Conservation (phyloP, 2,329 filamentous ascomycete species). For the Neonectria magnoliae region DNA sequence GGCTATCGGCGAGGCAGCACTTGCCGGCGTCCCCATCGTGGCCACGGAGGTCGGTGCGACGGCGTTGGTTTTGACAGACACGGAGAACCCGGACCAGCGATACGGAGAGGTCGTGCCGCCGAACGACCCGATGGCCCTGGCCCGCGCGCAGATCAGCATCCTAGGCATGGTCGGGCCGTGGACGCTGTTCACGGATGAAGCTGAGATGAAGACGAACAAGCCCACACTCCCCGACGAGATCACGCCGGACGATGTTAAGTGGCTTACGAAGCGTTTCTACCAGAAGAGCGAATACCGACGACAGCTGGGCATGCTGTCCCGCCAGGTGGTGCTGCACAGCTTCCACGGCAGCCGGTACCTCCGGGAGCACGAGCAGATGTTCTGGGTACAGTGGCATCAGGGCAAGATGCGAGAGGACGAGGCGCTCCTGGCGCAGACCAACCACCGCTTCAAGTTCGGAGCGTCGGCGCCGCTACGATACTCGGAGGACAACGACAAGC, state of each 20-base stretch:
- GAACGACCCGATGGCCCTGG: conserved; percentile 31
- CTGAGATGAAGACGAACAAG: conserved; percentile 1
- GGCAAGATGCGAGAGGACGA: conserved; percentile 20
- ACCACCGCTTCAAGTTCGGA: conserved; percentile 24
- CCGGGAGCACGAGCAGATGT: conserved; percentile 35
- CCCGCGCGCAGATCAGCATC: conserved; percentile 30
- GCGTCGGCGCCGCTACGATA: conserved; percentile 23
- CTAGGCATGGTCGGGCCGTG: conserved; percentile 34
- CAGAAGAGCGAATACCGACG: conserved; percentile 22
- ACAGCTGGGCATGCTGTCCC: conserved; percentile 29
- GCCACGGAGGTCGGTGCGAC: conserved; percentile 34
- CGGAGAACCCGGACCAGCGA: conserved; percentile 29
- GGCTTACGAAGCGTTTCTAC: conserved; percentile 30
- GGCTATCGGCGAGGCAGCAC: conserved; percentile 33
- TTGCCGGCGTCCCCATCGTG: conserved; percentile 34
- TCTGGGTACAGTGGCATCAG: conserved; percentile 35
- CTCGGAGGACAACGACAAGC: conserved; percentile 17
- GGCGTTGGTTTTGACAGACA: conserved; percentile 30
- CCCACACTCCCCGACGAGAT: conserved; percentile 29
- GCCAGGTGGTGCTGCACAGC: conserved; percentile 29
- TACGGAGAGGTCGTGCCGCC: conserved; percentile 35
- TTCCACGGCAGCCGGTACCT: conserved; percentile 34
- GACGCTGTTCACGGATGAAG: conserved; percentile 28
- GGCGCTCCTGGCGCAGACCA: conserved; percentile 6
- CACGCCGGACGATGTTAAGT: conserved; percentile 22